A percentile compares a stretch with the other conserved stretches of the same genome.
phyloP scores from a whole-genome alignment of 306 rosid species.

The Castanea crenata region DNA sequence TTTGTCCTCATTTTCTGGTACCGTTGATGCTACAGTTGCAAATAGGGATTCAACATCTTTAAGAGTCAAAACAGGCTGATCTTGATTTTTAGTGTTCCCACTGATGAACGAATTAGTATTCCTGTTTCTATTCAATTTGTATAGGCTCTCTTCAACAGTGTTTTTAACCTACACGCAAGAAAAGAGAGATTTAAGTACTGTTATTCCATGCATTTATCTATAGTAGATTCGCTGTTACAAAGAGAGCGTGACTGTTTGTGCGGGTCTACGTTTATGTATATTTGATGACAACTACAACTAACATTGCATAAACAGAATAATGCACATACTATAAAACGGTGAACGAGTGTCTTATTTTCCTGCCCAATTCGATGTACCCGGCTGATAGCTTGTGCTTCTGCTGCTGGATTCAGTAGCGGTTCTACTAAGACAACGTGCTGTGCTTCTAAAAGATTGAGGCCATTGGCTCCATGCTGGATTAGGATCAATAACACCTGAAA shows the following conservation, averaged over 20 bases:
- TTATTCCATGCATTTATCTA: slow-evolving; percentile 4
- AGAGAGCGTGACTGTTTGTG: neutral
- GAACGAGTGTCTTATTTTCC: slow-evolving; percentile 67
- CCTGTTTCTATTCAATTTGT: slow-evolving; percentile 77
- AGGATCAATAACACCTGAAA: slow-evolving; percentile 78
- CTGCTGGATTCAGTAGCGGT: slow-evolving; percentile 94
- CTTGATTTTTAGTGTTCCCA: slow-evolving; percentile 83
- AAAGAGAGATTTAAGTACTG: slow-evolving; percentile 5
- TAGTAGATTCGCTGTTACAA: neutral
- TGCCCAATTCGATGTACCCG: slow-evolving; percentile 94
- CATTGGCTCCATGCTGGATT: slow-evolving; percentile 94
- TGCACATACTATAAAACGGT: slow-evolving; percentile 75
- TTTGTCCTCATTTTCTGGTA: slow-evolving; percentile 45
- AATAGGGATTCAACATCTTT: slow-evolving; percentile 78
- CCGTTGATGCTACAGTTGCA: slow-evolving; percentile 42
- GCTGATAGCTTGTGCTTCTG: slow-evolving; percentile 94
- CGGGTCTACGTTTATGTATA: neutral
- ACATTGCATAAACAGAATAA: neutral
- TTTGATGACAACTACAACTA: no score
- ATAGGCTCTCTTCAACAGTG: slow-evolving; percentile 88
- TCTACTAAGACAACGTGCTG: slow-evolving; percentile 89
- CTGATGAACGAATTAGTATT: slow-evolving; percentile 56
- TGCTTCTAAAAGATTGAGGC: slow-evolving; percentile 94
- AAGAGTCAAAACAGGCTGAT: slow-evolving; percentile 71
- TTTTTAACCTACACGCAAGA: slow-evolving; percentile 61